A percentile compares a stretch with the other conserved stretches of the same genome.
phyloP scores from a whole-genome alignment of 768 basidiomycete species.

The Collybiopsis confluens region DNA sequence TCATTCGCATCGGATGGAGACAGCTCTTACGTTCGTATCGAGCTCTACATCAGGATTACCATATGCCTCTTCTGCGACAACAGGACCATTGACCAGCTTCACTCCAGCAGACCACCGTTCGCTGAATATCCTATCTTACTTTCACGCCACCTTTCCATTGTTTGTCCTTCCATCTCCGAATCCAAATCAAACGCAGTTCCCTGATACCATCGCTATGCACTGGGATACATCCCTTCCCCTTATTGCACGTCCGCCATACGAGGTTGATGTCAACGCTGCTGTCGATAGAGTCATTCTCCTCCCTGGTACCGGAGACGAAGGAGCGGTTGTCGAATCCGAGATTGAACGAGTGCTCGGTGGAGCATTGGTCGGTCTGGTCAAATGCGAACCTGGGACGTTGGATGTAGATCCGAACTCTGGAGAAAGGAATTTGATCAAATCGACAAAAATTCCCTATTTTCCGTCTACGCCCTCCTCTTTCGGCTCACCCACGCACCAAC shows the following conservation, averaged over 20 bases:
- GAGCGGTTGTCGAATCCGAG: conserved; percentile 68
- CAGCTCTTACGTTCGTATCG: neutral
- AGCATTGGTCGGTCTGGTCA: conserved; percentile 73
- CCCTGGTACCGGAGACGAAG: conserved; percentile 67
- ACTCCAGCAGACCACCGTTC: conserved; percentile 68
- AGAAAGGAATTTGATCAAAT: neutral
- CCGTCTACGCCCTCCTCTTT: conserved; percentile 35
- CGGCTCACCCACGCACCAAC: too few relatives aligned
- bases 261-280: conserved; percentile 53
- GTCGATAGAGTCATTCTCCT: conserved; percentile 60
- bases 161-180: conserved; percentile 8
- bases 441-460: conserved; percentile 45
- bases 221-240: conserved; percentile 76
- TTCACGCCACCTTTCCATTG: conserved; percentile 46
- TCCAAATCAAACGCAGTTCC: neutral
- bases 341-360: conserved; percentile 72
- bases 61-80: conserved; percentile 14
- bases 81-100: conserved; percentile 37
- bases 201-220: conserved; percentile 25
- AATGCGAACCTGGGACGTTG: conserved; percentile 39
- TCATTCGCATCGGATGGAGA: neutral
- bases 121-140: conserved; percentile 71
- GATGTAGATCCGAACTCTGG: conserved; percentile 19
- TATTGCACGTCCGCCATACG: conserved; percentile 66
- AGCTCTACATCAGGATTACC: neutral